These are phyloP conservation scores for Yarrowia hollandica DNA, from an alignment of 805 yeast species.

Conservation along the genomic window DNA sequence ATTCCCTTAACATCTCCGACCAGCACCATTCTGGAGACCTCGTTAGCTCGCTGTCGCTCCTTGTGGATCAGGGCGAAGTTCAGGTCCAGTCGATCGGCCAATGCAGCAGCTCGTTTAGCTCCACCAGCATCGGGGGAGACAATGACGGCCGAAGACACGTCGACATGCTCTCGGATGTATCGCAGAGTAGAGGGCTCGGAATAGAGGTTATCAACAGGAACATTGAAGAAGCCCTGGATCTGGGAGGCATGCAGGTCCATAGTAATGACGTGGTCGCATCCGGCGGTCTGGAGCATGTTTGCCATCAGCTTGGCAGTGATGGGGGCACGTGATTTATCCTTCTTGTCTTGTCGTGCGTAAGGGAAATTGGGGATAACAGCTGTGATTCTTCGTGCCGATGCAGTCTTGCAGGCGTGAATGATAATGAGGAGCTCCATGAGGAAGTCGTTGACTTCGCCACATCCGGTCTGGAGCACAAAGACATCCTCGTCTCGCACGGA, in stretches of 20 bases:
- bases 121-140: conserved; percentile 99
- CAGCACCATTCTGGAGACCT: conserved; percentile 89
- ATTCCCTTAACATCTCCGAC: conserved; percentile 91
- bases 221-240: conserved; percentile 93
- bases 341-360: conserved; percentile 95
- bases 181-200: conserved; percentile 90
- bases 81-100: conserved; percentile 88
- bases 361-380: conserved; percentile 96
- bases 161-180: conserved; percentile 69
- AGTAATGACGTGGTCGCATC: conserved; percentile 93
- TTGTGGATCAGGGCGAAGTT: conserved; percentile 95
- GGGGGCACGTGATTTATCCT: conserved; percentile 94
- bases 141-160: conserved; percentile 62
- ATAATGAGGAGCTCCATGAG: conserved; percentile 84
- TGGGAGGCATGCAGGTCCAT: conserved; percentile 98
- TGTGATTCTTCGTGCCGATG: conserved; percentile 90
- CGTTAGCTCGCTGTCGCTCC: conserved; percentile 93
- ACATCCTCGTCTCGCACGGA: conserved; percentile 90
- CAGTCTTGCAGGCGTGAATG: conserved; percentile 94
- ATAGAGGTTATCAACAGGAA: conserved; percentile 92
- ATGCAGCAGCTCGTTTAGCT: conserved; percentile 92
- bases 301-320: conserved; percentile 94
- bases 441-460: conserved; percentile 81
- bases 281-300: conserved; percentile 86
- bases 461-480: conserved; percentile 80